phyloP scores from a whole-genome alignment of 2,329 filamentous ascomycete species.

The Chrysoporthe austroafricana region DNA sequence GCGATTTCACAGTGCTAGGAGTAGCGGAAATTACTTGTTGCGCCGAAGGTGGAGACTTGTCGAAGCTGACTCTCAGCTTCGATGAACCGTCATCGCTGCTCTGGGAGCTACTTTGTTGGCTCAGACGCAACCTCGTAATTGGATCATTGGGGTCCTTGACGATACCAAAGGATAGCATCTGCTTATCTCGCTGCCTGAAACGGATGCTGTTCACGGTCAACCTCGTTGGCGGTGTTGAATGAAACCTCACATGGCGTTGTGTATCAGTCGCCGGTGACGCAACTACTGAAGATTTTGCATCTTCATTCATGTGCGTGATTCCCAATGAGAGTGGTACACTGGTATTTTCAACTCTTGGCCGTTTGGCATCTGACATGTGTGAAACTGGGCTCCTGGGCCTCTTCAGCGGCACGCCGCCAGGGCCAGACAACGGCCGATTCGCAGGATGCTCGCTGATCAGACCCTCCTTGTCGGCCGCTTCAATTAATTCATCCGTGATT shows the following conservation, averaged over 20 bases:
- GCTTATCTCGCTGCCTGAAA: conserved; percentile 44
- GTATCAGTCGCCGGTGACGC: conserved; percentile 17
- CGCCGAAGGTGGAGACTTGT: conserved; percentile 27
- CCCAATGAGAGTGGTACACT: background rate
- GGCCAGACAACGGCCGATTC: conserved; percentile 28
- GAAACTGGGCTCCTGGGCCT: conserved; percentile 7
- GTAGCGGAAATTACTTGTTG: conserved; percentile 19
- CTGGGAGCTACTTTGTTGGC: conserved; percentile 64
- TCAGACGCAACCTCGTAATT: conserved; percentile 65
- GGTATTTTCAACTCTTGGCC: conserved; percentile 11
- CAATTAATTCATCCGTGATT: conserved; percentile 43
- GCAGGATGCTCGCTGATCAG: conserved; percentile 40
- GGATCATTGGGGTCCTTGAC: conserved; percentile 77
- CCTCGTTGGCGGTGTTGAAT: conserved; percentile 34
- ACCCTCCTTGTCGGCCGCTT: conserved; percentile 46
- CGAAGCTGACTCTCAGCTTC: conserved; percentile 44
- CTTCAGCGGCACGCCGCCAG: conserved; percentile 15
- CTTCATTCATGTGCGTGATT: background rate
- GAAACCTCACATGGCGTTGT: conserved; percentile 16
- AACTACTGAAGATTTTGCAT: background rate
- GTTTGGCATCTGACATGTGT: conserved; percentile 11
- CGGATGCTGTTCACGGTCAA: conserved; percentile 38
- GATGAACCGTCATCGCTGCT: conserved; percentile 44
- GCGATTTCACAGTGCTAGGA: conserved; percentile 1
- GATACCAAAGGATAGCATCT: conserved; percentile 66